phyloP scores from a whole-genome alignment of 257 asterid genomes.

The Solanum habrochaites region DNA sequence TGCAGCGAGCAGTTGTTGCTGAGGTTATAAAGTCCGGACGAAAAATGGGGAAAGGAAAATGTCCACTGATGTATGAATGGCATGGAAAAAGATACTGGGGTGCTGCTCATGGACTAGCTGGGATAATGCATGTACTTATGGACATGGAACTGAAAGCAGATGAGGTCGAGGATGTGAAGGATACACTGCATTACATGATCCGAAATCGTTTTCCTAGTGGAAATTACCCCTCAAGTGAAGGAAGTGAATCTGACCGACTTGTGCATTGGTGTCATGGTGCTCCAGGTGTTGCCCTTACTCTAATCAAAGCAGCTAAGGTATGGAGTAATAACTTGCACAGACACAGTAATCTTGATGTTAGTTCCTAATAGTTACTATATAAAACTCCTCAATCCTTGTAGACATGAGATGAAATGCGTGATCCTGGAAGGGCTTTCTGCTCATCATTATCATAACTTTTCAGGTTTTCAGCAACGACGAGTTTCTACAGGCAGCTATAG shows the following conservation, averaged over 20 bases:
- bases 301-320: conserved; percentile 72
- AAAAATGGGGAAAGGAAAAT: conserved; percentile 32
- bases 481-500: conserved; percentile 56
- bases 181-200: conserved; percentile 53
- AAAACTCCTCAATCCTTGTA: neutral
- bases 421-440: neutral
- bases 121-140: conserved; percentile 61
- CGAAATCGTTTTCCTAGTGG: conserved; percentile 63
- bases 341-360: neutral
- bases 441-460: neutral
- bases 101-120: conserved; percentile 84
- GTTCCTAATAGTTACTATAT: neutral
- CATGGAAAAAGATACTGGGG: conserved; percentile 80
- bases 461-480: conserved; percentile 64
- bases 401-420: neutral
- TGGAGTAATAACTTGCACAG: neutral
- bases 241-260: conserved; percentile 52
- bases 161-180: conserved; percentile 58
- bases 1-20: conserved; percentile 46
- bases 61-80: conserved; percentile 80
- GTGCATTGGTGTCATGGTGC: conserved; percentile 97
- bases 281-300: conserved; percentile 69
- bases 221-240: conserved; percentile 75
- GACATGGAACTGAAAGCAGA: conserved; percentile 64
- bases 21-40: conserved; percentile 54